Evolutionary conservation across 495 filamentous ascomycete species (phyloP).

Genomic region (Aspergillus funiculosus): DNA sequence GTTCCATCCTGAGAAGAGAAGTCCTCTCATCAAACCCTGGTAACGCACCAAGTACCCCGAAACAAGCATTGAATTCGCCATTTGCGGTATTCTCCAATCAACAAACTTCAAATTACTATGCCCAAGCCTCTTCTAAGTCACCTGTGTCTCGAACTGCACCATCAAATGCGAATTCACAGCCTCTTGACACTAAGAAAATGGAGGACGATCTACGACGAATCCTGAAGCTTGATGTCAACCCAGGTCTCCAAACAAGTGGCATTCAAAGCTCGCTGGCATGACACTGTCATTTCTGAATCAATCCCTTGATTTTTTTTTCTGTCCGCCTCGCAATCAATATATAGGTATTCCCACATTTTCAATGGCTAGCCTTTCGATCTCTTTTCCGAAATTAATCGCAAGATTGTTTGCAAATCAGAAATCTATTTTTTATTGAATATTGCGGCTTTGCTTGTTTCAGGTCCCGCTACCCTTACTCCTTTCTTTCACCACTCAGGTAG

Average conservation of each 20-base stretch:
- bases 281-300: conserved; percentile 1
- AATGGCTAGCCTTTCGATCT: conserved; percentile 2
- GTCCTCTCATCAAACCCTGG: conserved; percentile 17
- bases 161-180: conserved; percentile 22
- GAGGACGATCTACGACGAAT: conserved; percentile 52
- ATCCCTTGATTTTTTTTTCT: conserved; percentile 7
- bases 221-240: conserved; percentile 42
- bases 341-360: not conserved
- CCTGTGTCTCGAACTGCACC: conserved; percentile 23
- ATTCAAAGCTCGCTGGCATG: conserved; percentile 39
- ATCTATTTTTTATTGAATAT: not conserved
- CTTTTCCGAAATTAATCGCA: not conserved
- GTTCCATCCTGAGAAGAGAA: conserved; percentile 26
- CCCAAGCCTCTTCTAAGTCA: conserved; percentile 23
- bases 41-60: conserved; percentile 7
- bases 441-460: not conserved
- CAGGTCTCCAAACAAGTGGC: conserved; percentile 25
- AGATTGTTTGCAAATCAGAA: not conserved
- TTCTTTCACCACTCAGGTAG: not conserved
- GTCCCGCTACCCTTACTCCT: not conserved
- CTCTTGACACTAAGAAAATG: conserved; percentile 41
- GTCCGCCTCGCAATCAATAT: not conserved
- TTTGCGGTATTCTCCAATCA: conserved; percentile 7
- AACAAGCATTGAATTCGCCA: conserved; percentile 11
- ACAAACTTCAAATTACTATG: conserved; percentile 16